A percentile compares a stretch with the other conserved stretches of the same genome.
These are phyloP conservation scores for Amanita pseudoporphyria DNA, from an alignment of 768 basidiomycete genomes.

Conservation along the genomic window DNA sequence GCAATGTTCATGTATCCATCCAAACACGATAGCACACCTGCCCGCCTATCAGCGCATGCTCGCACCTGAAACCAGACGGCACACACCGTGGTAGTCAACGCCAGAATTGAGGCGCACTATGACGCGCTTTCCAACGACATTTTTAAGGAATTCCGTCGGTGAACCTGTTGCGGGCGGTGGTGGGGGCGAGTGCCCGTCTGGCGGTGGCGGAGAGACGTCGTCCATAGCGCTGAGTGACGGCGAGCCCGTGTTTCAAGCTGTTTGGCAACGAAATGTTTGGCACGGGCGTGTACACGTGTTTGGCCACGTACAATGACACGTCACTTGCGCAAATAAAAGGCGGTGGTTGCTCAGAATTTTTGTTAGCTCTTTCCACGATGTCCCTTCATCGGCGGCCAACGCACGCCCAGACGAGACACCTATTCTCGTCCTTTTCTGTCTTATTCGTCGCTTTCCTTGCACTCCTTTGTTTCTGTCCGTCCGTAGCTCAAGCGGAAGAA, in stretches of 20 bases:
- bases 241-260: not conserved
- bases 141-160: constrained; percentile 89
- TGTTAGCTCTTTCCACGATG: constrained; percentile 2
- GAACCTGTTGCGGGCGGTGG: constrained; percentile 59
- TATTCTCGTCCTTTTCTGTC: constrained; percentile 35
- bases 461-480: constrained; percentile 59
- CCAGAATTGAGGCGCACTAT: constrained; percentile 88
- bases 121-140: constrained; percentile 92
- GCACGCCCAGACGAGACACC: constrained; percentile 3
- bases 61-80: not conserved
- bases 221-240: not conserved
- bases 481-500: constrained; percentile 41
- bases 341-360: not conserved
- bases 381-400: constrained; percentile 7
- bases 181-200: constrained; percentile 22
- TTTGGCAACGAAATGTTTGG: not conserved
- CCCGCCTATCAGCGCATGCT: not conserved
- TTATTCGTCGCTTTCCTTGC: constrained; percentile 45
- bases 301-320: constrained; percentile 9
- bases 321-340: constrained; percentile 7
- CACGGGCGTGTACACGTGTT: constrained; percentile 1
- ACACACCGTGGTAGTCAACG: constrained; percentile 84
- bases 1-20: constrained; percentile 99
- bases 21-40: constrained; percentile 88
- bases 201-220: constrained; percentile 10